Conservation (phyloP, 306 rosid species). For the Castanopsis chinensis region DNA sequence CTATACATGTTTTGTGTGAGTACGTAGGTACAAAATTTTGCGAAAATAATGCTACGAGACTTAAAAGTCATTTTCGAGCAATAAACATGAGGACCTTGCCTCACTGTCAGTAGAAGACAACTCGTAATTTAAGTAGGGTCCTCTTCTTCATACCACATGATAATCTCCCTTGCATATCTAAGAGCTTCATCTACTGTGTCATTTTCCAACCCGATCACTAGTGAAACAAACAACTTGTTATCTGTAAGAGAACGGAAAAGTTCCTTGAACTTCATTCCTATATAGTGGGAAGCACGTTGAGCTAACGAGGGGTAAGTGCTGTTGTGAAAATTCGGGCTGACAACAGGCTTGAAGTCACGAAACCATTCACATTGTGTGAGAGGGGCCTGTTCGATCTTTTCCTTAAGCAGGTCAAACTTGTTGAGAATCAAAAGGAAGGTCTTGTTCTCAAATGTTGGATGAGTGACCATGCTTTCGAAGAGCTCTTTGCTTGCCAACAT, state of each 20-base stretch:
- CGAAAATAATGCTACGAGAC: background rate
- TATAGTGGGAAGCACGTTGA: slow-evolving; percentile 56
- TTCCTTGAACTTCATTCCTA: slow-evolving; percentile 70
- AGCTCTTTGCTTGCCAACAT: slow-evolving; percentile 61
- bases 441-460: slow-evolving; percentile 40
- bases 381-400: slow-evolving; percentile 49
- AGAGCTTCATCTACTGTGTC: slow-evolving; percentile 63
- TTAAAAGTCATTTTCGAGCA: background rate
- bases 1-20: background rate
- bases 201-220: slow-evolving; percentile 52
- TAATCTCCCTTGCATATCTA: slow-evolving; percentile 70
- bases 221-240: slow-evolving; percentile 63
- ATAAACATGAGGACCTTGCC: slow-evolving; percentile 30
- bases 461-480: slow-evolving; percentile 55
- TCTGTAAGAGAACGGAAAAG: slow-evolving; percentile 43
- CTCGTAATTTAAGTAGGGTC: slow-evolving; percentile 27
- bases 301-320: slow-evolving; percentile 46
- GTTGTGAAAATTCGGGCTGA: slow-evolving; percentile 26
- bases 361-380: slow-evolving; percentile 74
- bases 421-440: slow-evolving; percentile 59
- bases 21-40: slow-evolving; percentile 21
- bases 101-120: slow-evolving; percentile 44
- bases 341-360: slow-evolving; percentile 54
- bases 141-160: slow-evolving; percentile 43
- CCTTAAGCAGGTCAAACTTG: slow-evolving; percentile 66